phyloP scores from a whole-genome alignment of 192 early-diverging fungal genomes.

The Coemansia sp. region DNA sequence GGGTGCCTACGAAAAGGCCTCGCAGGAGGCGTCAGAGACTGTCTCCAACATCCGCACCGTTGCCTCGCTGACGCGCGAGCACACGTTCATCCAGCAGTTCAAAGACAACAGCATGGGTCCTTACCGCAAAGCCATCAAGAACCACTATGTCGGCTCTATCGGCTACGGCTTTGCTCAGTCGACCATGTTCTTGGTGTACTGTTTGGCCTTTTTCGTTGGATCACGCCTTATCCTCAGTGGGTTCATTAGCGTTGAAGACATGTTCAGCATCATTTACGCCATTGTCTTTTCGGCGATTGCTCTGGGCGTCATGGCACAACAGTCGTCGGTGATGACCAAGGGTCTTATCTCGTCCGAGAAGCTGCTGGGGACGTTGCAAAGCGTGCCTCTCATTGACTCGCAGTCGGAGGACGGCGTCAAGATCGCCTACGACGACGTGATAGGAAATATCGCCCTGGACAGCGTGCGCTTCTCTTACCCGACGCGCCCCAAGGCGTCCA shows the following conservation, averaged over 20 bases:
- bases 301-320: slow-evolving; percentile 67
- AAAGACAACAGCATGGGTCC: slow-evolving; percentile 63
- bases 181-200: slow-evolving; percentile 73
- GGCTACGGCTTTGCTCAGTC: slow-evolving; percentile 78
- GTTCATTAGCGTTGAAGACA: slow-evolving; percentile 45
- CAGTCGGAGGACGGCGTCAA: slow-evolving; percentile 45
- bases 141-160: slow-evolving; percentile 66
- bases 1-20: slow-evolving; percentile 74
- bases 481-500: slow-evolving; percentile 60
- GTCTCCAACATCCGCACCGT: slow-evolving; percentile 87
- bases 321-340: slow-evolving; percentile 76
- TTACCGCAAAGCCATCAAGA: slow-evolving; percentile 65
- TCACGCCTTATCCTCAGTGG: slow-evolving; percentile 61
- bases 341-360: slow-evolving; percentile 76
- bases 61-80: slow-evolving; percentile 73
- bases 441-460: slow-evolving; percentile 27
- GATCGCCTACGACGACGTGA: slow-evolving; percentile 27
- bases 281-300: slow-evolving; percentile 72
- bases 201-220: slow-evolving; percentile 75
- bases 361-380: slow-evolving; percentile 72
- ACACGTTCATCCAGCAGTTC: slow-evolving; percentile 69
- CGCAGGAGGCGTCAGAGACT: slow-evolving; percentile 83
- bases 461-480: slow-evolving; percentile 67
- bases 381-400: slow-evolving; percentile 64
- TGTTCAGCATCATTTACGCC: slow-evolving; percentile 75